Conservation (phyloP, 2,329 filamentous ascomycete species). For the Alternaria atra region DNA sequence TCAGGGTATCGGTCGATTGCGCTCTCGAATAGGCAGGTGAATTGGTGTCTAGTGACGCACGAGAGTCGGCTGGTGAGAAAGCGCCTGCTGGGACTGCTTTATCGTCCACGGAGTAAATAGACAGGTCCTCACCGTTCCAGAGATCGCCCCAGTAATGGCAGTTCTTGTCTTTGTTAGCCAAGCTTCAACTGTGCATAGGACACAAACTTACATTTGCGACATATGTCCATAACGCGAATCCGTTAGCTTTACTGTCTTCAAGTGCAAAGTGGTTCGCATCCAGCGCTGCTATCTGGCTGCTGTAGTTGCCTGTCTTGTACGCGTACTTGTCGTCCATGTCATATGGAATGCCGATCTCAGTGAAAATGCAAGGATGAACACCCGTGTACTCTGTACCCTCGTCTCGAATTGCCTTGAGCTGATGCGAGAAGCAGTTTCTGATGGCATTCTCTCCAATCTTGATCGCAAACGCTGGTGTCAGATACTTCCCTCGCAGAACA, state of each 20-base stretch:
- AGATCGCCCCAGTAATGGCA: constrained; percentile 88
- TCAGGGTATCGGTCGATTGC: constrained; percentile 57
- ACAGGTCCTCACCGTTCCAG: constrained; percentile 98
- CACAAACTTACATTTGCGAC: constrained; percentile 65
- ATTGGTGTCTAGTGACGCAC: constrained; percentile 58
- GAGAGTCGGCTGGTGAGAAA: constrained; percentile 63
- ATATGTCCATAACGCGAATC: constrained; percentile 92
- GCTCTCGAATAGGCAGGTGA: constrained; percentile 66
- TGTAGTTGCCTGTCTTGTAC: constrained; percentile 94
- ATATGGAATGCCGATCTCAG: constrained; percentile 96
- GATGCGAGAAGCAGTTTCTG: constrained; percentile 89
- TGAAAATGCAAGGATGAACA: constrained; percentile 86
- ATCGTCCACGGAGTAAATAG: constrained; percentile 88
- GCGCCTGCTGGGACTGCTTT: constrained; percentile 62
- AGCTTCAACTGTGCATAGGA: not conserved
- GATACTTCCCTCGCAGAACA: constrained; percentile 86
- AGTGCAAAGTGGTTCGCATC: constrained; percentile 96
- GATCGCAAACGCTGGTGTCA: constrained; percentile 88
- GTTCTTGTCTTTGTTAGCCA: constrained; percentile 64
- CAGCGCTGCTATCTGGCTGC: constrained; percentile 88
- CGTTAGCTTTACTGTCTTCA: constrained; percentile 83
- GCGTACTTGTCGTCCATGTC: constrained; percentile 98
- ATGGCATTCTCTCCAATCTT: constrained; percentile 94
- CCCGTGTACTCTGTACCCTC: constrained; percentile 92
- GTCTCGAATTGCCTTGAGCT: constrained; percentile 81